A percentile compares a stretch with the other conserved stretches of the same genome.
Evolutionary conservation across 1,139 yeast genomes (phyloP).

Genomic region (Scheffersomyces illinoinensis): DNA sequence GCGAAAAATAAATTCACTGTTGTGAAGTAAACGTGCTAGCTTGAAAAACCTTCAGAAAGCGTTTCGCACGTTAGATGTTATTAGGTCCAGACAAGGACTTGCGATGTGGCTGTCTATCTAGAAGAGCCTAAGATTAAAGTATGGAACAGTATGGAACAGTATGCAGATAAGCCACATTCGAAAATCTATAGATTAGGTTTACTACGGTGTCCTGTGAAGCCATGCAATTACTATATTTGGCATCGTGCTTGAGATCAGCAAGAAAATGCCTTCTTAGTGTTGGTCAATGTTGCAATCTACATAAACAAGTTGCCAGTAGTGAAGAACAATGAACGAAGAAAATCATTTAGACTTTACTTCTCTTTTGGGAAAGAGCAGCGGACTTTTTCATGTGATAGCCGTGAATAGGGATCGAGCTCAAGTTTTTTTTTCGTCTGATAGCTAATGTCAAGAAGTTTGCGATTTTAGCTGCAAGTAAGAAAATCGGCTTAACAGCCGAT

Average conservation of each 20-base stretch:
- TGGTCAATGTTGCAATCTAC: background rate
- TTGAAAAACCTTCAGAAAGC: background rate
- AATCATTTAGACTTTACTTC: background rate
- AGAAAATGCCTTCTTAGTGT: background rate
- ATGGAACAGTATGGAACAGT: background rate
- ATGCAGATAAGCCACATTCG: background rate
- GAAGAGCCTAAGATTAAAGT: background rate
- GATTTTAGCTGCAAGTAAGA: background rate
- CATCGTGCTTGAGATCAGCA: background rate
- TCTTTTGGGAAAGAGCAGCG: background rate
- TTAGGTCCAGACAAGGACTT: background rate
- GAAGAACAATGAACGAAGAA: background rate
- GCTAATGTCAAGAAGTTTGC: background rate
- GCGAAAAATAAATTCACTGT: background rate
- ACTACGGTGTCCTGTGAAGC: background rate
- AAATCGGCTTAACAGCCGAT: slow-evolving; percentile 26
- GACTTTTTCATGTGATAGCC: background rate
- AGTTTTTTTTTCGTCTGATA: background rate
- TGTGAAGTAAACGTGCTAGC: background rate
- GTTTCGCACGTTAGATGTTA: background rate
- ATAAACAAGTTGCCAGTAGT: background rate
- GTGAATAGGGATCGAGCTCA: background rate
- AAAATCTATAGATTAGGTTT: background rate
- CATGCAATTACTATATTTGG: background rate
- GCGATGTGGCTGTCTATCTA: background rate